phyloP scores from a whole-genome alignment of 108 stramenopile genomes.

The Pseudonitzschia delicatissima region DNA sequence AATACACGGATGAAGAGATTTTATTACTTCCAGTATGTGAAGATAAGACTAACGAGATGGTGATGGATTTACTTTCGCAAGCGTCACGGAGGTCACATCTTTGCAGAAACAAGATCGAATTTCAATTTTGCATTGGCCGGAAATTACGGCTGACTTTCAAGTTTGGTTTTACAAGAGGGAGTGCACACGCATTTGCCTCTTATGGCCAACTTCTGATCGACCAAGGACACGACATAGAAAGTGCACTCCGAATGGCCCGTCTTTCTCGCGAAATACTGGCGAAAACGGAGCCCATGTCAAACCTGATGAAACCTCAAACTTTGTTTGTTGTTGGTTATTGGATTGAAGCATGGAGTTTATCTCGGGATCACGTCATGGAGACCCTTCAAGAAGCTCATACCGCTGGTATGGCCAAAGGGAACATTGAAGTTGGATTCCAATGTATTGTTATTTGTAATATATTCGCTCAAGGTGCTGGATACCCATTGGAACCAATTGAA shows the following conservation, averaged over 20 bases:
- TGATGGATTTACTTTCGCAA: constrained; percentile 21
- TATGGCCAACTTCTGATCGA: constrained; percentile 18
- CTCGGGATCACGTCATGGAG: constrained; percentile 16
- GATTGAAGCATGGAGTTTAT: constrained; percentile 29
- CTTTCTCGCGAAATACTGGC: constrained; percentile 18
- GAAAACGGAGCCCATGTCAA: constrained; percentile 1
- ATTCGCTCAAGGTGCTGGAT: constrained; percentile 22
- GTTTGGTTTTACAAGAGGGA: constrained; percentile 20
- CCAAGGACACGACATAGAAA: constrained; percentile 6
- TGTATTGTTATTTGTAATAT: constrained; percentile 16
- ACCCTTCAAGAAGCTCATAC: constrained; percentile 15
- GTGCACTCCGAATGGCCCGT: constrained; percentile 29
- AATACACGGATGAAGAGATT: constrained; percentile 24
- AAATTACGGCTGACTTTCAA: constrained; percentile 22
- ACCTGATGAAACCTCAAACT: not conserved
- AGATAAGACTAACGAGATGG: constrained; percentile 8
- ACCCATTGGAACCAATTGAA: constrained; percentile 24
- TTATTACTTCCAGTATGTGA: constrained; percentile 9
- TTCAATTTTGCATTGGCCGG: constrained; percentile 18
- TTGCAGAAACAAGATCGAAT: constrained; percentile 14
- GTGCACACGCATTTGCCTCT: constrained; percentile 23
- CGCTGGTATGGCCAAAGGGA: constrained; percentile 29
- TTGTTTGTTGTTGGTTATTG: constrained; percentile 10
- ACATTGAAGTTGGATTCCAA: constrained; percentile 30
- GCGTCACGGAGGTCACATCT: constrained; percentile 17